These are phyloP conservation scores for Moesziomyces antarcticus DNA, from an alignment of 1,284 basidiomycete genomes.

Conservation along the genomic window DNA sequence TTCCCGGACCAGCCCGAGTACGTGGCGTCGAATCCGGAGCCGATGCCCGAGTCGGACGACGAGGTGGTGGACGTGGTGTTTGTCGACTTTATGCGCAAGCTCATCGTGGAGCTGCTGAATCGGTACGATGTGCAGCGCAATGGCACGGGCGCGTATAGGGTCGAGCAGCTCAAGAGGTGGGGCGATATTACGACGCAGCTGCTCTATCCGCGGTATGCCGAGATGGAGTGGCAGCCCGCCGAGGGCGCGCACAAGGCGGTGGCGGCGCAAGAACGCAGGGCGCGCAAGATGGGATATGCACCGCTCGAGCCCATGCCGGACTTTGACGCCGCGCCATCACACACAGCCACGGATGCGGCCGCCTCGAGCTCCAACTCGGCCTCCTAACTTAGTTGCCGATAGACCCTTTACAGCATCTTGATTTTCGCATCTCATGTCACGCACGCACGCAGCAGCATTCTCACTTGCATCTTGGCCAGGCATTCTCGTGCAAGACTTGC, in stretches of 20 bases:
- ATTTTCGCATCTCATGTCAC: too few species aligned
- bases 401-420: too few species aligned
- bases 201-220: constrained; percentile 58
- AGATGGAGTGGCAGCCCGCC: constrained; percentile 48
- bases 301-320: constrained; percentile 4
- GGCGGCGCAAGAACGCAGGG: constrained; percentile 23
- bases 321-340: not conserved
- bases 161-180: constrained; percentile 49
- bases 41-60: constrained; percentile 28
- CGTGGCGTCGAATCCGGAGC: constrained; percentile 52
- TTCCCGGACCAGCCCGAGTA: constrained; percentile 60
- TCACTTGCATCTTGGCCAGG: too few species aligned
- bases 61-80: constrained; percentile 53
- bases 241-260: constrained; percentile 33
- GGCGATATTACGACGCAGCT: constrained; percentile 61
- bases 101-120: constrained; percentile 43
- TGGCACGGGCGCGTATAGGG: constrained; percentile 29
- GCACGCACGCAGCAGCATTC: too few species aligned
- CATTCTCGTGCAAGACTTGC: too few species aligned
- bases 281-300: constrained; percentile 43
- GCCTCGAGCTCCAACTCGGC: too few species aligned
- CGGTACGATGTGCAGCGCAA: constrained; percentile 37
- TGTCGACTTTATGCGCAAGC: constrained; percentile 38
- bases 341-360: too few species aligned
- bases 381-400: too few species aligned